These are phyloP conservation scores for Yarrowia osloensis DNA, from an alignment of 805 yeast species.

Conservation along the genomic window DNA sequence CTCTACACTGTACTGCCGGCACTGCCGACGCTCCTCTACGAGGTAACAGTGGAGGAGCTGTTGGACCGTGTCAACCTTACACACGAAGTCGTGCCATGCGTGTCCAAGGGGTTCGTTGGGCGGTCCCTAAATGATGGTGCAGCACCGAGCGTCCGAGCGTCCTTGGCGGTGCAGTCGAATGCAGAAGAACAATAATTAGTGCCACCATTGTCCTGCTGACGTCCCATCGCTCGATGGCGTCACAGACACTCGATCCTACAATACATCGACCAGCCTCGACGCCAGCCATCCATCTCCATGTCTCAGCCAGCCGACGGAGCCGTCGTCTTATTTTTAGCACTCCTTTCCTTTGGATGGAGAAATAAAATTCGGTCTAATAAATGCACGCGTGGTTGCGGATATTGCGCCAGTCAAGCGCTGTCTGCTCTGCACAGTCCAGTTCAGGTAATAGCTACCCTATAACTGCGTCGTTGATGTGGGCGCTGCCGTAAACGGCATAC, in stretches of 20 bases:
- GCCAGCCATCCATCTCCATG: slow-evolving; percentile 7
- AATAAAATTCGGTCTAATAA: neutral
- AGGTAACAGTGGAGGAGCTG: neutral
- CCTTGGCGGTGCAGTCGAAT: slow-evolving; percentile 18
- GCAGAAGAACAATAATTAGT: neutral
- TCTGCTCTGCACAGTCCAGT: neutral
- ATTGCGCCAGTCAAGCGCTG: neutral
- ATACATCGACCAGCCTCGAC: neutral
- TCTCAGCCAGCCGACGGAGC: slow-evolving; percentile 12
- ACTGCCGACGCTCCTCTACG: too few species aligned
- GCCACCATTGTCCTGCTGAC: neutral
- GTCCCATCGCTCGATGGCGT: neutral
- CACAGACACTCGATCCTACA: neutral
- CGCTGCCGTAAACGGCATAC: neutral
- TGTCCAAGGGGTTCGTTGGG: slow-evolving; percentile 6
- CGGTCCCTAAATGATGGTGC: neutral
- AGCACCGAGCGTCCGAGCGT: neutral
- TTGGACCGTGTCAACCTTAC: neutral
- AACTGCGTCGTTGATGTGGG: neutral
- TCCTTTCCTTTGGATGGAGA: neutral
- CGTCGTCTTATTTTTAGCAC: slow-evolving; percentile 8
- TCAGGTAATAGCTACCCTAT: neutral
- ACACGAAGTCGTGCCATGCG: slow-evolving; percentile 7
- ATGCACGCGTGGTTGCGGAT: slow-evolving; percentile 18
- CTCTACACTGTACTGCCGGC: neutral